Conservation (phyloP, 2,329 filamentous ascomycete species). For the Trichophyton equinum region DNA sequence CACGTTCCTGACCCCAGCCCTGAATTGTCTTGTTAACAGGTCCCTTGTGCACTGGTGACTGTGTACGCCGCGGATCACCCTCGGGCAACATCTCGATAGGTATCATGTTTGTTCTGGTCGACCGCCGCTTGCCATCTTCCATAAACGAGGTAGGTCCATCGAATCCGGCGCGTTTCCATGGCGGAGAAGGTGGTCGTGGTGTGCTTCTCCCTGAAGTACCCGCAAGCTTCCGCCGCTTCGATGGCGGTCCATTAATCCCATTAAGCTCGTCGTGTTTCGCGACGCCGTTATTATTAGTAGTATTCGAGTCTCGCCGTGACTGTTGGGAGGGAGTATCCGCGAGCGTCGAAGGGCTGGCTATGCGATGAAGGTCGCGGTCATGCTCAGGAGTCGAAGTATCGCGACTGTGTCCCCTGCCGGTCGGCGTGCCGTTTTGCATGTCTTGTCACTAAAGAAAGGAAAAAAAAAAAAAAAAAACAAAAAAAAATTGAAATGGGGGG, state of each 20-base stretch:
- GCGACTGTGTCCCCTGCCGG: constrained; percentile 30
- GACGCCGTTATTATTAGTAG: neutral
- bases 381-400: constrained; percentile 25
- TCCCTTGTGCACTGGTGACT: constrained; percentile 25
- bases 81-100: constrained; percentile 37
- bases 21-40: constrained; percentile 22
- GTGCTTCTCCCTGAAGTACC: constrained; percentile 27
- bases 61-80: constrained; percentile 36
- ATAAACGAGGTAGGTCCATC: constrained; percentile 81
- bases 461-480: constrained; percentile 12
- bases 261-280: constrained; percentile 3
- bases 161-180: constrained; percentile 77
- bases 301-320: constrained; percentile 8
- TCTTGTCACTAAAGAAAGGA: constrained; percentile 28
- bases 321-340: constrained; percentile 5
- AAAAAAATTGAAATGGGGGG: constrained; percentile 27
- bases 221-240: constrained; percentile 35
- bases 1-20: constrained; percentile 13
- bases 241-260: constrained; percentile 22
- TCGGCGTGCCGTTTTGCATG: constrained; percentile 36
- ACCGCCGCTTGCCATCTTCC: constrained; percentile 48
- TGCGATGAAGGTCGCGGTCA: constrained; percentile 16
- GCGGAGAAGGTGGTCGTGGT: constrained; percentile 54
- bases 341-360: neutral
- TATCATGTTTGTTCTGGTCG: constrained; percentile 42